phyloP scores from a whole-genome alignment of 2,329 filamentous ascomycete genomes.

The Fusarium sublunatum region DNA sequence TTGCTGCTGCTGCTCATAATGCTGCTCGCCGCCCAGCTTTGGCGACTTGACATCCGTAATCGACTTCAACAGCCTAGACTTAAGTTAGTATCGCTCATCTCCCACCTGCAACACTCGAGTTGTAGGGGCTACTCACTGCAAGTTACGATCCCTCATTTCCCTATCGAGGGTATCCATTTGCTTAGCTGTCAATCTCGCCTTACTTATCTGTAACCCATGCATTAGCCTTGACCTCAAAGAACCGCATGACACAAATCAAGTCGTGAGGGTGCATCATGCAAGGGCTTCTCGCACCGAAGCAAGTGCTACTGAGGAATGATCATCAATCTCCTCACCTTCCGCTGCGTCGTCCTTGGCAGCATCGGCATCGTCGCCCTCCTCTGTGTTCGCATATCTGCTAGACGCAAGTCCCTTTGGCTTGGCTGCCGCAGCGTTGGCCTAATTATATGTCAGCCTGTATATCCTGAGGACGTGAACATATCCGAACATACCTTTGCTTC shows the following conservation, averaged over 20 bases:
- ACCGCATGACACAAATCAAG: conserved; percentile 36
- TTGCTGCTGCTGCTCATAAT: conserved; percentile 29
- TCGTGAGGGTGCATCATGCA: conserved; percentile 54
- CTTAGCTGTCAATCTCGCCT: conserved; percentile 59
- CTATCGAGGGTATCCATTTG: conserved; percentile 66
- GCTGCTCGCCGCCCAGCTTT: conserved; percentile 28
- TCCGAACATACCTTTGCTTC: conserved; percentile 65
- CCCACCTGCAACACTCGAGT: not conserved
- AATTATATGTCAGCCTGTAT: conserved; percentile 4
- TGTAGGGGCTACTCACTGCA: conserved; percentile 55
- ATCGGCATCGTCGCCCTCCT: conserved; percentile 51
- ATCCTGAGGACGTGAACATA: too few relatives aligned
- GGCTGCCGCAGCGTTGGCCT: conserved; percentile 60
- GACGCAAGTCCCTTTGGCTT: conserved; percentile 64
- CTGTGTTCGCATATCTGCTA: conserved; percentile 63
- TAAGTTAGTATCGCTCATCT: conserved; percentile 12
- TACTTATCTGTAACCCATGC: conserved; percentile 53
- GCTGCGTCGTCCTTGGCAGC: conserved; percentile 54
- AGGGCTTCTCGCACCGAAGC: conserved; percentile 72
- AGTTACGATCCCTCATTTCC: conserved; percentile 67
- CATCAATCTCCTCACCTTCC: conserved; percentile 71
- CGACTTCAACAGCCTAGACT: conserved; percentile 42
- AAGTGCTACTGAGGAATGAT: conserved; percentile 73
- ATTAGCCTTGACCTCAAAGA: conserved; percentile 35
- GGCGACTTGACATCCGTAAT: conserved; percentile 44